Conservation (phyloP, 1,139 yeast species). For the Sugiyamaella neomexicana region DNA sequence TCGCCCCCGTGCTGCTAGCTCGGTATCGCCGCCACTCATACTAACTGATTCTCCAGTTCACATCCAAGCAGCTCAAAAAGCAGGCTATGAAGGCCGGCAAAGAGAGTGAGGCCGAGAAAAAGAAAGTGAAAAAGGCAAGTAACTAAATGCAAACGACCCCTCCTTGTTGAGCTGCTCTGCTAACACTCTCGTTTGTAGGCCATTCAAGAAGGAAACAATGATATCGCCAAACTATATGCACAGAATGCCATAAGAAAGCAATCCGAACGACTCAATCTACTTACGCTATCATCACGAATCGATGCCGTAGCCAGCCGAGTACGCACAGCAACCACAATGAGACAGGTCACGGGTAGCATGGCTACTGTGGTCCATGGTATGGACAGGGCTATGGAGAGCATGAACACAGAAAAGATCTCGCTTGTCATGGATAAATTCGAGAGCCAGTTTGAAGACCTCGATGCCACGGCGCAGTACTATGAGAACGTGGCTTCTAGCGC, state of each 20-base stretch:
- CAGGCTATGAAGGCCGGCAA: slow-evolving; percentile 91
- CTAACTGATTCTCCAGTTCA: slow-evolving; percentile 50
- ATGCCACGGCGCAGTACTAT: slow-evolving; percentile 89
- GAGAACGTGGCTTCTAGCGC: slow-evolving; percentile 88
- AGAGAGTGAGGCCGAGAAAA: slow-evolving; percentile 84
- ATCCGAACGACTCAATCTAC: slow-evolving; percentile 78
- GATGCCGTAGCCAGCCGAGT: slow-evolving; percentile 96
- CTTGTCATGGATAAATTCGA: slow-evolving; percentile 97
- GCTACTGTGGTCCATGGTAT: slow-evolving; percentile 88
- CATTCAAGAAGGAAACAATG: slow-evolving; percentile 79
- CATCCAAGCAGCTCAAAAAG: slow-evolving; percentile 87
- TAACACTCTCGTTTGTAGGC: slow-evolving; percentile 45
- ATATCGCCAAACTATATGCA: slow-evolving; percentile 91
- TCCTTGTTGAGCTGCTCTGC: neutral
- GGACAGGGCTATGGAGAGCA: slow-evolving; percentile 94
- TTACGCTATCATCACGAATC: slow-evolving; percentile 82
- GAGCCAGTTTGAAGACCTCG: slow-evolving; percentile 91
- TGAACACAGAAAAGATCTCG: slow-evolving; percentile 88
- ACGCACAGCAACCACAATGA: slow-evolving; percentile 97
- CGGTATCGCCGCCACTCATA: neutral
- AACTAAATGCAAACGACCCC: neutral
- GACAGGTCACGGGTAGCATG: slow-evolving; percentile 92
- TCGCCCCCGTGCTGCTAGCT: too few species aligned
- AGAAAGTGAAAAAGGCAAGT: slow-evolving; percentile 72
- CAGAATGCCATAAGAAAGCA: slow-evolving; percentile 93